Percentiles rank a stretch among this genome's conserved stretches.
phyloP scores from a whole-genome alignment of 108 stramenopile species.

The Fistulifera pelliculosa region DNA sequence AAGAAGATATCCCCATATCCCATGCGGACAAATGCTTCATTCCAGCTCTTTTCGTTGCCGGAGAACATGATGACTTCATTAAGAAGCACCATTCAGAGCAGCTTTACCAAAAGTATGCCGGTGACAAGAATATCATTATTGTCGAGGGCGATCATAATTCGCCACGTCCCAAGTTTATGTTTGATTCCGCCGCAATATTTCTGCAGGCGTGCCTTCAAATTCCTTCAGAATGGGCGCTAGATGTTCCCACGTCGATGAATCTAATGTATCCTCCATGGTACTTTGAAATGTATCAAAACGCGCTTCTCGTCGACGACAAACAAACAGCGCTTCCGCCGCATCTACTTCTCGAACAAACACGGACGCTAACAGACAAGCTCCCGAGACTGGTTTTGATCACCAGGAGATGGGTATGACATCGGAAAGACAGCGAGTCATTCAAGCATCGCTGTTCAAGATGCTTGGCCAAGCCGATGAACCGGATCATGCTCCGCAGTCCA shows the following conservation, averaged over 20 bases:
- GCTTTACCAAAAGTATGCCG: conserved; percentile 85
- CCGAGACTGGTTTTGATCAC: conserved; percentile 33
- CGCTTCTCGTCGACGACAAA: conserved; percentile 7
- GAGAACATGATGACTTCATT: conserved; percentile 93
- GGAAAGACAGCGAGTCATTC: conserved; percentile 77
- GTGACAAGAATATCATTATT: conserved; percentile 94
- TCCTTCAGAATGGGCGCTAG: conserved; percentile 65
- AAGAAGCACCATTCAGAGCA: conserved; percentile 72
- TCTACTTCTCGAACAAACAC: no score
- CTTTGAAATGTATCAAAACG: conserved; percentile 46
- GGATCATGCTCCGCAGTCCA: no score
- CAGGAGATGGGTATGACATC: conserved; percentile 81
- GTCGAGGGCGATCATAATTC: conserved; percentile 98
- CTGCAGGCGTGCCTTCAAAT: conserved; percentile 83
- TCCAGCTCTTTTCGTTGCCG: conserved; percentile 92
- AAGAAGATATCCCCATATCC: conserved; percentile 72
- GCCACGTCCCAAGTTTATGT: conserved; percentile 91
- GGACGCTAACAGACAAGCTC: background rate
- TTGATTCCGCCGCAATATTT: conserved; percentile 92
- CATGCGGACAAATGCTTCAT: conserved; percentile 91
- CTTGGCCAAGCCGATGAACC: conserved; percentile 55
- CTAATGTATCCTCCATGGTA: conserved; percentile 79
- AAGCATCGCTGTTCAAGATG: conserved; percentile 83
- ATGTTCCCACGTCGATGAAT: conserved; percentile 73
- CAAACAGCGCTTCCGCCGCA: background rate